Evolutionary conservation across 148 eudicot species (phyloP), one percentile per base, ranked within the genome.

Genomic region (Oxyria digyna): DNA sequence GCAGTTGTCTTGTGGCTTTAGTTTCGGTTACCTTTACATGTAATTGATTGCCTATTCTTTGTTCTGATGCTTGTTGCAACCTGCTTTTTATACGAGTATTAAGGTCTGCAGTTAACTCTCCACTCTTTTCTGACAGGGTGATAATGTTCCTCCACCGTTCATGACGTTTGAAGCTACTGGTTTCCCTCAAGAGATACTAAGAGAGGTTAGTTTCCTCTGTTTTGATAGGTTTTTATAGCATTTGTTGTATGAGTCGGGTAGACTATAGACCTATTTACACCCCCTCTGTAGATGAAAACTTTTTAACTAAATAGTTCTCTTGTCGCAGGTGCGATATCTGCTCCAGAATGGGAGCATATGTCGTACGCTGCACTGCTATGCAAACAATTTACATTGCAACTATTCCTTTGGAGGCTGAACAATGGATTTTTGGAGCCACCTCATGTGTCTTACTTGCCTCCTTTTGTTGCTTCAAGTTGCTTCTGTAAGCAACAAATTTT

Each of bases 321-420:
- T 90, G 81, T 82, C 97, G 97, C 99, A 94, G 99, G 97, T 94
- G 99, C 99, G 99, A 94, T 94, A 90, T 94, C 82, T 94, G 99
- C 97, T 94, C 99, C 97, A 74, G 87, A 87, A 85, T 84, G 76
- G 89, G 98, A 94, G 99, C 99, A 94, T 87, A 90, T 94, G 99
- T 94, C 99, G 99, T 94, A 94, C 99, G 90, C 99, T 90, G 99
- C 97, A 79, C 81, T 91, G 95, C 88, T 76, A 85, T 86, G 83
- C 83, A 76, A 85, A 80, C 82, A 75, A 76, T 84, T 85, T 68
- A 71, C 80, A 79, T 87, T 78, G 80, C 89, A 83, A 78, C 82
- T 80, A 81, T 82, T 86, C 87, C 79, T 88, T 84, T 83, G 85
- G 87, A 90, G 89, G 89, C 91, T 94, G 97, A 89, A 88, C 89